Evolutionary conservation across 192 early-diverging fungal species (phyloP).

Genomic region (Rhizophagus clarus): DNA sequence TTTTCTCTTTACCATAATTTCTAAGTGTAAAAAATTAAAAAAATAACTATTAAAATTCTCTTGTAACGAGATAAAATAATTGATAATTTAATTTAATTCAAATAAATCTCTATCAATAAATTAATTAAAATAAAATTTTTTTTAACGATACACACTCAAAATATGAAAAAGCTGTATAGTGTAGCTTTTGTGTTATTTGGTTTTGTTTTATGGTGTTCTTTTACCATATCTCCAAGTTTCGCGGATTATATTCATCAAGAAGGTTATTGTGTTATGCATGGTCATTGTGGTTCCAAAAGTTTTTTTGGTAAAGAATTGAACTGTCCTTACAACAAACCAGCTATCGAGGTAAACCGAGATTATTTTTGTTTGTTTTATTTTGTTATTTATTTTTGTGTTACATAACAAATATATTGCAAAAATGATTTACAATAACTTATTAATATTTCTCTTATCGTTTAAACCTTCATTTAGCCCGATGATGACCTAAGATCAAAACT

Average conservation of each 20-base stretch:
- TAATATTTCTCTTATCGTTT: background rate
- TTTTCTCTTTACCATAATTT: no score
- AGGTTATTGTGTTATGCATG: constrained; percentile 63
- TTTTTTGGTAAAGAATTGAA: constrained; percentile 50
- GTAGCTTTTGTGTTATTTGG: background rate
- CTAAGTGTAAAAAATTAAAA: no score
- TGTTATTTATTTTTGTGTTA: constrained; percentile 14
- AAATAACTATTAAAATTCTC: no score
- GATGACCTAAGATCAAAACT: constrained; percentile 45
- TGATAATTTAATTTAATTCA: no score
- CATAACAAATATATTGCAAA: background rate
- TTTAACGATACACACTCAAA: no score
- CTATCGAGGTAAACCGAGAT: constrained; percentile 46
- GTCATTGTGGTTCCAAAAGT: constrained; percentile 53
- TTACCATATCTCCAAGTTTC: constrained; percentile 1
- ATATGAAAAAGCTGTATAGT: no score
- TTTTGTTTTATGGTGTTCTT: background rate
- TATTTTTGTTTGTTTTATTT: background rate
- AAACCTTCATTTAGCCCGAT: constrained; percentile 38
- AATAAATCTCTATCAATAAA: no score
- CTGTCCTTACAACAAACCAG: constrained; percentile 55
- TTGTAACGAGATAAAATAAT: no score
- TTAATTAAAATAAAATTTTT: no score
- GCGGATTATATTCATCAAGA: constrained; percentile 46
- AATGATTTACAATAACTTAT: background rate